Evolutionary conservation across 306 rosid species (phyloP).

Genomic region (Notholithocarpus densiflorus): DNA sequence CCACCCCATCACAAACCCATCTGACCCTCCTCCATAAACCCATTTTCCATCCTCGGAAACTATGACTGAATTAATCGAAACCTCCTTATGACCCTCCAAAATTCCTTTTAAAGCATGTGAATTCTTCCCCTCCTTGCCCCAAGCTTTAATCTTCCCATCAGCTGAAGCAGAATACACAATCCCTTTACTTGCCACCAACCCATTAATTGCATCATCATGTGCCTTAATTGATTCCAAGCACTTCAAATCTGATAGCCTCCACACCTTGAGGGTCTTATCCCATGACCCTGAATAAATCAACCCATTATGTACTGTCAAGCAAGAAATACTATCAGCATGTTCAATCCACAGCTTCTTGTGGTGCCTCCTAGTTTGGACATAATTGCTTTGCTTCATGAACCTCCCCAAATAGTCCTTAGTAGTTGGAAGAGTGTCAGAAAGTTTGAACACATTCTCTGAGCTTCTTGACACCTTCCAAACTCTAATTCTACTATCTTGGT

Average conservation of each 20-base stretch:
- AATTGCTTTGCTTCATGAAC: conserved; percentile 86
- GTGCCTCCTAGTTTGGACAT: conserved; percentile 79
- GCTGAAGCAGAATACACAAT: conserved; percentile 93
- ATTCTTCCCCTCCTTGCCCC: conserved; percentile 52
- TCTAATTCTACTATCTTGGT: conserved; percentile 79
- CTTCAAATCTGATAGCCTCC: conserved; percentile 82
- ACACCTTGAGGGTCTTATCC: conserved; percentile 86
- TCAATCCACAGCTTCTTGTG: conserved; percentile 86
- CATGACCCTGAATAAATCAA: conserved; percentile 87
- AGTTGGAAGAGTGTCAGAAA: conserved; percentile 72
- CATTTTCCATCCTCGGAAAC: conserved; percentile 82
- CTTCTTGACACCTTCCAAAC: conserved; percentile 85
- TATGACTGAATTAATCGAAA: conserved; percentile 58
- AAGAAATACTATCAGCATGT: conserved; percentile 87
- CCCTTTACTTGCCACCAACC: conserved; percentile 60
- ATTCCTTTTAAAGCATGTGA: conserved; percentile 57
- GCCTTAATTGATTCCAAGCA: conserved; percentile 86
- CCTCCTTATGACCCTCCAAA: conserved; percentile 77
- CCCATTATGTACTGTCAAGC: conserved; percentile 58
- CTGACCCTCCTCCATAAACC: conserved; percentile 76
- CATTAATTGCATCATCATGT: conserved; percentile 92
- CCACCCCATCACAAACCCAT: conserved; percentile 77
- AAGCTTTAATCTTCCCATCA: conserved; percentile 87
- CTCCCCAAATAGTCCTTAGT: conserved; percentile 75
- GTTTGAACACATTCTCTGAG: conserved; percentile 68